Evolutionary conservation across 1,284 basidiomycete species (phyloP).

Genomic region (Cutaneotrichosporon dermatis): DNA sequence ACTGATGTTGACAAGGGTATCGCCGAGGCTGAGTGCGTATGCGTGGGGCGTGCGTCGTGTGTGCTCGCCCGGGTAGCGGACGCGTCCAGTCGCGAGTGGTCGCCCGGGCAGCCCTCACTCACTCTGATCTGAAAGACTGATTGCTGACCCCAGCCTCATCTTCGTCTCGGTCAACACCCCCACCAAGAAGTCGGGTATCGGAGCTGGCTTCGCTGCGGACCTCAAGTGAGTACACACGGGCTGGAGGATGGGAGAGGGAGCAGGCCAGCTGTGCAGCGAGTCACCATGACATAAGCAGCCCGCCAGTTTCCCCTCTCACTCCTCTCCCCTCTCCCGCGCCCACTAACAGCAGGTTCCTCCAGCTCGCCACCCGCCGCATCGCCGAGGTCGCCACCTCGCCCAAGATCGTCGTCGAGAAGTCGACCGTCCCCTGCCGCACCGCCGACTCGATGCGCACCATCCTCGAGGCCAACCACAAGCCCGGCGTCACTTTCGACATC

Average conservation of each 20-base stretch:
- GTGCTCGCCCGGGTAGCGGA: too few relatives aligned
- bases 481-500: conserved; percentile 94
- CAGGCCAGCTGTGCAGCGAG: too few relatives aligned
- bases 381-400: conserved; percentile 81
- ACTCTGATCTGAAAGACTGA: too few relatives aligned
- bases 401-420: conserved; percentile 99
- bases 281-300: too few relatives aligned
- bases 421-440: conserved; percentile 96
- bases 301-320: too few relatives aligned
- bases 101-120: too few relatives aligned
- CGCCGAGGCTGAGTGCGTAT: conserved; percentile 69
- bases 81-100: too few relatives aligned
- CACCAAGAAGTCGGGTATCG: conserved; percentile 95
- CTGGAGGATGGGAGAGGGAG: not conserved
- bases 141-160: conserved; percentile 49
- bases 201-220: conserved; percentile 95
- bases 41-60: too few relatives aligned
- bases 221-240: conserved; percentile 69
- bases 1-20: conserved; percentile 93
- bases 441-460: conserved; percentile 97
- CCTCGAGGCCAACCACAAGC: conserved; percentile 93
- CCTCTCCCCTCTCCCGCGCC: too few relatives aligned
- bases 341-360: conserved; percentile 69
- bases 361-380: conserved; percentile 91
- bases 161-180: conserved; percentile 77